Percentiles rank a stretch among this genome's conserved stretches.
phyloP scores from a whole-genome alignment of 2,329 filamentous ascomycete genomes.

The Passalora sequoiae region DNA sequence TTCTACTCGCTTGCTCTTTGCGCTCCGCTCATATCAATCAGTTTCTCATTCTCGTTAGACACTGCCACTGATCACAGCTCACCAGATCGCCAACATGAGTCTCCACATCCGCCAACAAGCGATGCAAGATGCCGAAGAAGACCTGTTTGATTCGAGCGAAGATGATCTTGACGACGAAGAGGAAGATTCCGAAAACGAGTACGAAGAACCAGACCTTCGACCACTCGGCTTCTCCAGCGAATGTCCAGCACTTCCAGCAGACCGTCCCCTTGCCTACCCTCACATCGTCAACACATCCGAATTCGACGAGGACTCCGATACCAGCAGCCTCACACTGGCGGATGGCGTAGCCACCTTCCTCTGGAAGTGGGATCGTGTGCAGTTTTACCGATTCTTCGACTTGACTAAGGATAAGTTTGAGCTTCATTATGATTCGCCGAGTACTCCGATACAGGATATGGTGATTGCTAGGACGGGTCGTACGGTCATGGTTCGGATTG shows the following conservation, averaged over 20 bases:
- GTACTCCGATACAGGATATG: background rate
- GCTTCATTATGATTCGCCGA: background rate
- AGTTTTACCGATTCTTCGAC: slow-evolving; percentile 8
- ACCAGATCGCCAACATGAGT: background rate
- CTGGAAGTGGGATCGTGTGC: slow-evolving; percentile 5
- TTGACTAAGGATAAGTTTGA: background rate
- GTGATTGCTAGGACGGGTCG: background rate
- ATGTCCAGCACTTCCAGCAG: slow-evolving; percentile 1
- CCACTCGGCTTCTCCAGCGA: slow-evolving; percentile 2
- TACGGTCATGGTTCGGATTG: background rate
- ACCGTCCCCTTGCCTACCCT: slow-evolving; percentile 1
- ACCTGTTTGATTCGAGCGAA: background rate
- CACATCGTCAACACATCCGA: slow-evolving; percentile 2
- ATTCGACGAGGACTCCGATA: slow-evolving; percentile 2
- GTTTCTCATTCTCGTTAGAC: background rate
- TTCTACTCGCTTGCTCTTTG: too few species aligned
- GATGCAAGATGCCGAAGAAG: background rate
- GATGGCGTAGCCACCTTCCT: slow-evolving; percentile 6
- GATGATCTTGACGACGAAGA: background rate
- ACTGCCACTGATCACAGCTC: background rate
- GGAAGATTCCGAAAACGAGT: background rate
- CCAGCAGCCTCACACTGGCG: background rate
- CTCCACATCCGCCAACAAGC: background rate
- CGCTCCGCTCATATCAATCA: too few species aligned
- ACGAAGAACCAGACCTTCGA: background rate